Conservation (phyloP, 2,329 filamentous ascomycete species). For the Eutypella sp. region DNA sequence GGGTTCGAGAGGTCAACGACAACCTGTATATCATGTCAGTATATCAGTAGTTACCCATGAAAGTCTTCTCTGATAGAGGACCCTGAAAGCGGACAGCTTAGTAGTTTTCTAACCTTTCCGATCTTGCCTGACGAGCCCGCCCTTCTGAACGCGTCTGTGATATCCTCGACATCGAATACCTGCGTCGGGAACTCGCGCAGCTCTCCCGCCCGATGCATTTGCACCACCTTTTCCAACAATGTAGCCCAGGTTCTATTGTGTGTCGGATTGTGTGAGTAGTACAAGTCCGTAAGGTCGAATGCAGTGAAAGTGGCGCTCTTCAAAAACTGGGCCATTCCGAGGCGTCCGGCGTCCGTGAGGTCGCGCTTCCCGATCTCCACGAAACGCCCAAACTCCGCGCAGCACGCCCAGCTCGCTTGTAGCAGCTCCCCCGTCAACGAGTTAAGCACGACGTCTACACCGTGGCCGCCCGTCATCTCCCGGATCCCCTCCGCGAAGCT, state of each 20-base stretch:
- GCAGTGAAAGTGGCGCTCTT: slow-evolving; percentile 34
- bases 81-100: neutral
- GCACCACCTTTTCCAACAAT: neutral
- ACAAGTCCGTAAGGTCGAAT: slow-evolving; percentile 27
- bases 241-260: neutral
- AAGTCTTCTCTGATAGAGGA: neutral
- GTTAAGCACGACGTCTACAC: slow-evolving; percentile 12
- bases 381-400: slow-evolving; percentile 33
- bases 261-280: neutral
- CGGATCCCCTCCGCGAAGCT: slow-evolving; percentile 24
- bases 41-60: too few species aligned
- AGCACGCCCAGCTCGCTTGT: slow-evolving; percentile 23
- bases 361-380: slow-evolving; percentile 36
- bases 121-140: slow-evolving; percentile 1
- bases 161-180: neutral
- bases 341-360: slow-evolving; percentile 25
- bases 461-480: slow-evolving; percentile 6
- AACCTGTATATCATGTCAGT: too few species aligned
- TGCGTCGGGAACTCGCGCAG: neutral
- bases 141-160: slow-evolving; percentile 4
- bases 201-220: neutral
- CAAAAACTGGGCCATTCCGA: slow-evolving; percentile 34
- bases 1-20: too few species aligned
- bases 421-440: slow-evolving; percentile 8
- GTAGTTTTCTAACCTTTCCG: slow-evolving; percentile 4